phyloP scores from a whole-genome alignment of 192 early-diverging fungal genomes.

The Entophlyctis luteolus region DNA sequence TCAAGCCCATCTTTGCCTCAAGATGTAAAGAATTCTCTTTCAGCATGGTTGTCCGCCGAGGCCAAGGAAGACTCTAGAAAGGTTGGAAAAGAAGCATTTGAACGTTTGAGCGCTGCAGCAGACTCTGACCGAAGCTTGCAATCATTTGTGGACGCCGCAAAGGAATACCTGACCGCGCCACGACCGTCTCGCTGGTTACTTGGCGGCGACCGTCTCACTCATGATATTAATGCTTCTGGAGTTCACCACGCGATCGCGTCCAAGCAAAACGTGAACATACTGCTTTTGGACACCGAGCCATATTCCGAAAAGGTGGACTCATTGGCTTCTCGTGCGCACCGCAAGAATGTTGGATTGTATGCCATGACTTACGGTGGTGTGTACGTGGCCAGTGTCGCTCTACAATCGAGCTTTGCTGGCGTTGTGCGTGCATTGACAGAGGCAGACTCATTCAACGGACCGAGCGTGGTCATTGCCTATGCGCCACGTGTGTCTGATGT shows the following conservation, averaged over 20 bases:
- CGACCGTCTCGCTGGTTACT: slow-evolving; percentile 81
- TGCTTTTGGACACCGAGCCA: slow-evolving; percentile 83
- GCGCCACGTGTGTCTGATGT: slow-evolving; percentile 55
- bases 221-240: slow-evolving; percentile 82
- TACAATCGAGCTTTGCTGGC: slow-evolving; percentile 84
- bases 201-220: slow-evolving; percentile 81
- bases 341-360: slow-evolving; percentile 94
- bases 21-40: neutral
- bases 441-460: slow-evolving; percentile 84
- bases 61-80: slow-evolving; percentile 34
- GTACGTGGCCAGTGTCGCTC: slow-evolving; percentile 87
- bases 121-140: slow-evolving; percentile 23
- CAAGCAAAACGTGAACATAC: slow-evolving; percentile 81
- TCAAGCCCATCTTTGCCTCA: slow-evolving; percentile 2
- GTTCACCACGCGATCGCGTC: slow-evolving; percentile 87
- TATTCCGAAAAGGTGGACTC: slow-evolving; percentile 61
- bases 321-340: slow-evolving; percentile 45
- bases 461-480: slow-evolving; percentile 85
- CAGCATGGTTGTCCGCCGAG: slow-evolving; percentile 14
- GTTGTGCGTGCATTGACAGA: slow-evolving; percentile 83
- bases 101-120: slow-evolving; percentile 44
- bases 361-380: slow-evolving; percentile 89
- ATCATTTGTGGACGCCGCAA: slow-evolving; percentile 33
- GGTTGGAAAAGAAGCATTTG: slow-evolving; percentile 46
- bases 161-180: slow-evolving; percentile 39